Conservation (phyloP, 2,329 filamentous ascomycete species). For the Colletotrichum lentis region DNA sequence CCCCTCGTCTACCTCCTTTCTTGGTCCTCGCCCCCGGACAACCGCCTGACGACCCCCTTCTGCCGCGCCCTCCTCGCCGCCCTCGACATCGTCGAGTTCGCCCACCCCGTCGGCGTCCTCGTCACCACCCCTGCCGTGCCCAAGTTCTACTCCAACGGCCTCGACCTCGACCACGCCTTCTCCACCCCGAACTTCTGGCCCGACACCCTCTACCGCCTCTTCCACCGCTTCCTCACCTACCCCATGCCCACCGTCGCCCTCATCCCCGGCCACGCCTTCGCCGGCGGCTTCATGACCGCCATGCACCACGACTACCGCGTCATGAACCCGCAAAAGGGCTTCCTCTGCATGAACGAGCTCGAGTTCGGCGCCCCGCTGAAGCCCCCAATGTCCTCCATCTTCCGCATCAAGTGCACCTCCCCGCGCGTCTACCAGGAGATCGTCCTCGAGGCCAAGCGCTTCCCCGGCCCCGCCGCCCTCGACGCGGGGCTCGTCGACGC, state of each 20-base stretch:
- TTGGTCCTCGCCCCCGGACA: conserved; percentile 76
- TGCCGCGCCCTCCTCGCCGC: conserved; percentile 73
- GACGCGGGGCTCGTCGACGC: conserved; percentile 74
- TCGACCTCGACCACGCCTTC: conserved; percentile 76
- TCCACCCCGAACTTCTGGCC: conserved; percentile 68
- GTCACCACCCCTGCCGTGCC: conserved; percentile 76
- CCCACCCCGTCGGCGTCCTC: conserved; percentile 71
- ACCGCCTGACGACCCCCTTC: conserved; percentile 75
- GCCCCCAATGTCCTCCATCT: conserved; percentile 77
- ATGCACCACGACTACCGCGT: conserved; percentile 87
- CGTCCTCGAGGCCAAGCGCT: conserved; percentile 77
- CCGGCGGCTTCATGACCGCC: conserved; percentile 80
- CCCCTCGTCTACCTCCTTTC: conserved; percentile 75
- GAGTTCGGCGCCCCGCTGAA: conserved; percentile 80
- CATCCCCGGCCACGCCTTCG: conserved; percentile 82
- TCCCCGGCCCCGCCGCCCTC: conserved; percentile 68
- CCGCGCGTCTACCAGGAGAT: conserved; percentile 67
- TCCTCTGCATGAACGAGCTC: conserved; percentile 81
- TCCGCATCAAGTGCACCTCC: conserved; percentile 70
- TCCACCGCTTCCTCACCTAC: conserved; percentile 67
- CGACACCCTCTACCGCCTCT: conserved; percentile 69
- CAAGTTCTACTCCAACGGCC: conserved; percentile 85
- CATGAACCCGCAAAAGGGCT: conserved; percentile 75
- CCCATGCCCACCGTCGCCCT: conserved; percentile 86
- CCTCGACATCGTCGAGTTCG: conserved; percentile 77